Base-by-base conservation (phyloP, 225 moss, liverwort and hornwort species). In the Asterella californica region DNA sequence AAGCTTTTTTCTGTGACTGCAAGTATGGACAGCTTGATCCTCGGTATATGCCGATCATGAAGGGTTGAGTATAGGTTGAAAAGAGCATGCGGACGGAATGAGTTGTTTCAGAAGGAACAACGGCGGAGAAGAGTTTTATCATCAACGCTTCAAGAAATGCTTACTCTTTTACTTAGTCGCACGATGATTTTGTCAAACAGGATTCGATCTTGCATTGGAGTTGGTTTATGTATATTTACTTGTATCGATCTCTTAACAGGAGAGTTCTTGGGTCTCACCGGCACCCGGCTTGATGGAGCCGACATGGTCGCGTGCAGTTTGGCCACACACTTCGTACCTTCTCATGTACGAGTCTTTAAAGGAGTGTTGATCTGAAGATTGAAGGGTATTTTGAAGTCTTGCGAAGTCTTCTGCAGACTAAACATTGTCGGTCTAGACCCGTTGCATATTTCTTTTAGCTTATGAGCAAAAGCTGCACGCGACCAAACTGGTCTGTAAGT, bases 281-380 rank as follows among this genome's bases (percentile, higher is more conserved):
- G 95, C 68, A 46, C 91, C 27, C 89, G 95, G 79, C 90, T 99
- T 30, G 95, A 99, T 87, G 99, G 99, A 86, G 99, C 99, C 76
- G 99, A 99, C 59, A 85, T 99, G 87, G 88, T 99, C 76, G 91
- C 95, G 27, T 86, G 89, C 85, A 91, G 88, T 66, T 92, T 99
- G 89, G 99, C 99, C 32, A 99, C 99, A 14, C 99, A 99, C 81
- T 99, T 99, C 38, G 99, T 99, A 66, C 94, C 95, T 65, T 95
- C 99, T 67, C 91, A 96, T 87, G 94, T 94, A 76, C 60, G 74
- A 70, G 42, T 46, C 70, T 46, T 33, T 5, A 33, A 9, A 67
- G 12, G 67, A 36, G 15, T 27, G 2, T 29, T 67, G 34, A 6
- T 34, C 14, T 67, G 67, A 27, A 61, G n/a, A 5, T 27, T 32